These are phyloP conservation scores for Silybum marianum DNA, from an alignment of 129 eudicot genomes.

Conservation along the genomic window DNA sequence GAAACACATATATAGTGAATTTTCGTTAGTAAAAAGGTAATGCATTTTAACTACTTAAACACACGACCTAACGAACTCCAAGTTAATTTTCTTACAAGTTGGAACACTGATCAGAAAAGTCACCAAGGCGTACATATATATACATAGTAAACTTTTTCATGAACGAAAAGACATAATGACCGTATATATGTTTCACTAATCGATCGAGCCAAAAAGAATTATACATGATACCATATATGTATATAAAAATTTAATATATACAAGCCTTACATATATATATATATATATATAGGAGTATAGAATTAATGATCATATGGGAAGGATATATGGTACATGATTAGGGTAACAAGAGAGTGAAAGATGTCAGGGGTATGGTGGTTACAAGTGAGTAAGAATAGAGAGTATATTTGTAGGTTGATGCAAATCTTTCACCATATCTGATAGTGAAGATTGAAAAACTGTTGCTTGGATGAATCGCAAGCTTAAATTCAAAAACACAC, in stretches of 20 bases:
- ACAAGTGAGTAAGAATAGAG: conserved; percentile 28
- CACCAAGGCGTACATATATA: neutral
- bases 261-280: neutral
- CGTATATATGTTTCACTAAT: neutral
- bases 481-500: conserved; percentile 47
- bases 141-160: neutral
- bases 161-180: neutral
- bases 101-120: no score
- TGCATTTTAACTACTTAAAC: neutral
- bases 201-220: neutral
- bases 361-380: conserved; percentile 35
- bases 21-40: neutral
- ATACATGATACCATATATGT: neutral
- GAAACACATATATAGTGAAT: no score
- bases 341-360: conserved; percentile 33
- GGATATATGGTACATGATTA: conserved; percentile 4
- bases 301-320: neutral
- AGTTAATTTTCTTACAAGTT: neutral
- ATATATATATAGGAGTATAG: neutral
- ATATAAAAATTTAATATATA: neutral
- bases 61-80: neutral
- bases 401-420: conserved; percentile 56
- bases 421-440: conserved; percentile 73
- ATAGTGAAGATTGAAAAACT: conserved; percentile 55
- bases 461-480: conserved; percentile 83